Base-by-base conservation (phyloP, 2,329 filamentous ascomycete genomes). In the Penicillium sumatraense region DNA sequence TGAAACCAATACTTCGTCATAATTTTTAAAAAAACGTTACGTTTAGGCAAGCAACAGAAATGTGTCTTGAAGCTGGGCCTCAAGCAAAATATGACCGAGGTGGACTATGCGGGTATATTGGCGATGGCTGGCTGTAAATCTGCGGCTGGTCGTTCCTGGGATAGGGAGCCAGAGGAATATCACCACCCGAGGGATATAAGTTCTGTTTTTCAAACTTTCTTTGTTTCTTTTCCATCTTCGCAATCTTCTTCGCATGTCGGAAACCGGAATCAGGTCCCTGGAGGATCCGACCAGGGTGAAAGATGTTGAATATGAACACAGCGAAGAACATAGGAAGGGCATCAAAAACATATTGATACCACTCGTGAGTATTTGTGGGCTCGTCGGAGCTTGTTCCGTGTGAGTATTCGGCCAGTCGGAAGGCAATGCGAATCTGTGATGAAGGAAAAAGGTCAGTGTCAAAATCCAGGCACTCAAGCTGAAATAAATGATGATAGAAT, bases 361-460 rank as follows among this genome's bases (percentile, higher is more conserved):
- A 75, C 60, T 88, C 82, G 52, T 90, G 78, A 61, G 87, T 88
- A 7, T 88, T 78, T 51, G 89, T 78, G 31, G 86, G 72, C 63
- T 89, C 85, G 67, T 87, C 88, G 1, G 86, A 82, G 4, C 76
- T 71, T 7, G 75, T 76, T 9, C 72, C 70, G 16, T 89, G 75
- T 1, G 77, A 73, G 14, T 85, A 88, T 66, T 88, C 84, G 49
- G 77, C 69, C 2, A 89, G 75, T 26, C 85, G 83, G 70, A 82
- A 89, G 59, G 86, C 79, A 66, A 88, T 86, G 29, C 85, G 81
- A 24, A 80, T 67, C 77, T 83, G n/a, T 48, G 42, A 5, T 8
- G 3, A 23, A 5, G 4, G 49, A 13, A 38, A 16, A 14, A 21
- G 13, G 8, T 48, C 11, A 44, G 20, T 31, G n/a, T 9, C 11